phyloP scores from a whole-genome alignment of 768 basidiomycete genomes.

The Hericium erinaceus region DNA sequence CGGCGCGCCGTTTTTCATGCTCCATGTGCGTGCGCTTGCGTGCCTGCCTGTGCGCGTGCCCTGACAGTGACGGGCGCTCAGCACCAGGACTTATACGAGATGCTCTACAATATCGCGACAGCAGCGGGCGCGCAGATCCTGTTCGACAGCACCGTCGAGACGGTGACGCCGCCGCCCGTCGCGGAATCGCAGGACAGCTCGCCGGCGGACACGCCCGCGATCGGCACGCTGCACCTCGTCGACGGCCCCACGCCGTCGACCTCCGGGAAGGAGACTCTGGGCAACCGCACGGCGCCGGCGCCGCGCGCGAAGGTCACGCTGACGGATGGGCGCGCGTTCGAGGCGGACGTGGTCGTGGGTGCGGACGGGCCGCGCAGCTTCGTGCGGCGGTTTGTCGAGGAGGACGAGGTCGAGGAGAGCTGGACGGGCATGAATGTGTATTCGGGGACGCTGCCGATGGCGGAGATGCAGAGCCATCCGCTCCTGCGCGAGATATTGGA shows the following conservation, averaged over 20 bases:
- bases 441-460: conserved; percentile 3
- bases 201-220: background rate
- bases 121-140: conserved; percentile 10
- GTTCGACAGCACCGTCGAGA: conserved; percentile 3
- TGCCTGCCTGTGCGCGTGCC: background rate
- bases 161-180: background rate
- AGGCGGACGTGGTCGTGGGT: conserved; percentile 14
- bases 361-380: conserved; percentile 13
- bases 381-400: conserved; percentile 5
- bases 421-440: conserved; percentile 4
- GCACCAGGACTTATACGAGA: conserved; percentile 7
- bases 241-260: background rate
- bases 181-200: background rate
- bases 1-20: conserved; percentile 9
- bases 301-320: conserved; percentile 7
- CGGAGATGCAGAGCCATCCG: conserved; percentile 5
- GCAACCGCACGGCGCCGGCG: background rate
- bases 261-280: background rate
- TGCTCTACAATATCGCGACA: conserved; percentile 7
- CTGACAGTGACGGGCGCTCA: background rate
- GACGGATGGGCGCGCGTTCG: conserved; percentile 8
- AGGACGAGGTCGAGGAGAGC: background rate
- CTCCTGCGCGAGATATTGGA: background rate
- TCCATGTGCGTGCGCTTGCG: conserved; percentile 8
- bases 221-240: background rate